phyloP scores from a whole-genome alignment of 345 rosid genomes.

The Lepidium sativum region DNA sequence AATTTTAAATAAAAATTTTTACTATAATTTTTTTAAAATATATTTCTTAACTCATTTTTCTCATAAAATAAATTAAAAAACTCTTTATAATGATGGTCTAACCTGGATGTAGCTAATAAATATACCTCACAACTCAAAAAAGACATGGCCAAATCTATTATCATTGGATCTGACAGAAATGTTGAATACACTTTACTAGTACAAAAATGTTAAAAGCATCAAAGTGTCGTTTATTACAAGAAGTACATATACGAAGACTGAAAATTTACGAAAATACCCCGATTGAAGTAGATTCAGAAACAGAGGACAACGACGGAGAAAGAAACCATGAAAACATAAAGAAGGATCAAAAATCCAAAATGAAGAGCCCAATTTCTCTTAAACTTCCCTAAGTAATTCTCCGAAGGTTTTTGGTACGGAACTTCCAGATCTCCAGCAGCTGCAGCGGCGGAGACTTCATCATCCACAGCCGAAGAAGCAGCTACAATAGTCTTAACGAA shows the following conservation, averaged over 20 bases:
- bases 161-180: no score
- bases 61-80: no score
- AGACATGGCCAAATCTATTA: no score
- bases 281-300: slow-evolving; percentile 29
- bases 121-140: no score
- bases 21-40: no score
- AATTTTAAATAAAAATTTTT: no score
- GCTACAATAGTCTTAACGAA: slow-evolving; percentile 54
- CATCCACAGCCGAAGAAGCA: background rate
- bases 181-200: no score
- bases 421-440: slow-evolving; percentile 62
- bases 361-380: slow-evolving; percentile 96
- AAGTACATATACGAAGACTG: no score
- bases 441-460: slow-evolving; percentile 25
- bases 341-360: slow-evolving; percentile 82
- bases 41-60: no score
- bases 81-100: no score
- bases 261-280: background rate
- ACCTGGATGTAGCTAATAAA: no score
- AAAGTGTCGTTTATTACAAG: background rate
- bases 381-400: slow-evolving; percentile 83
- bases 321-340: slow-evolving; percentile 77
- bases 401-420: slow-evolving; percentile 93
- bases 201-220: background rate
- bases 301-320: slow-evolving; percentile 79